Base-by-base conservation (phyloP, 1,139 yeast genomes). In the Suhomyces atakaporum region DNA sequence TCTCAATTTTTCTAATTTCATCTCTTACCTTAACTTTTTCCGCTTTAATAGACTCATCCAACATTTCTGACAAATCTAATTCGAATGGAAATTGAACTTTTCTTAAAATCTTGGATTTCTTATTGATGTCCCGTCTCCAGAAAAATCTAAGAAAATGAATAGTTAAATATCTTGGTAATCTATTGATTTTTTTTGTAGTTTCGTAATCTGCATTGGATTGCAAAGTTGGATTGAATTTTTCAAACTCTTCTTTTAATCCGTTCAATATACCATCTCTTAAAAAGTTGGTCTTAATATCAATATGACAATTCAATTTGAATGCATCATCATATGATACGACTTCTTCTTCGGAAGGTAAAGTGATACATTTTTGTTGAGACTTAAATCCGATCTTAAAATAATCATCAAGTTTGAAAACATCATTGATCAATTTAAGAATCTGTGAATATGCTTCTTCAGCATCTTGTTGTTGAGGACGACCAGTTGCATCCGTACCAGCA, bases 381-480 rank as follows among this genome's bases (percentile, higher is more conserved):
- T 77, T 81, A 54, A 85, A 83, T 20, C 73, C 69, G 29, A 95
- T 70, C 32, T 77, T 77, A 60, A 90, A 84, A 43, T 66, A 71
- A 46, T 79, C 77, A 35, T 79, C 78, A 23, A 81, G 46, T 16
- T 50, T 72, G 61, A 54, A 77, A 63, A 55, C 74, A 52, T 37
- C 71, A 65, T 77, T 64, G 44, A 88, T 61, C 22, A 75, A 63
- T 30, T 70, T 66, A 46, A 90, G 63, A 39, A 92, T 73, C 56
- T 86, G 94, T 10, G 96, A 83, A 65, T 81, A 89, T 16, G 94
- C 86, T 59, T 92, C 99, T 64, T 92, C 99, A 0, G 98, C 98
- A 69, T 92, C 99, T 62, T 92, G 99, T 65, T 92, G 98, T 58
- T 86, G 89, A 58, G 76, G 85, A 42, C 75, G 70, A 1, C 97